Evolutionary conservation across 805 yeast species (phyloP), one percentile per base, ranked within the genome.

Genomic region (Candida odintsovae): DNA sequence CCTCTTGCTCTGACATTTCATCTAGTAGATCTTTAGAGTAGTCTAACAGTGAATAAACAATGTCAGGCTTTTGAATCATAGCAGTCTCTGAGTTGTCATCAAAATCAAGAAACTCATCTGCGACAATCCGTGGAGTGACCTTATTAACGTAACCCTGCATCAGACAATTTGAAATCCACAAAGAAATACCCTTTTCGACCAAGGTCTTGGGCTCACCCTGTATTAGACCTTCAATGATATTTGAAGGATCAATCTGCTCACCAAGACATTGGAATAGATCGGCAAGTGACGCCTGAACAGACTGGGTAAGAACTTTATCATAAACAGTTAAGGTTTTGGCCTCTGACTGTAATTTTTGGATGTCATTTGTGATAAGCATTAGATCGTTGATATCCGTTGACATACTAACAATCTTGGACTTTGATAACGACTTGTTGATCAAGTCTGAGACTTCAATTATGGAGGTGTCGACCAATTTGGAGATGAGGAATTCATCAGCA

Each of bases 21-120:
- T 71, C 73, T 4, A 77, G 57, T 3, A 78, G 44, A 1, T 66
- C 69, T 46, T 71, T 75, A 0, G 83, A 69, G 42, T 54, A 59
- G 28, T 71, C 75, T 18, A 74, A 46, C 1, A 70, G 40, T 2
- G 52, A 48, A 42, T 61, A 68, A 3, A 64, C 56, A 9, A 61
- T 54, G n/a, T 63, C 63, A 11, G 61, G 54, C 16, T 47, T 50
- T 19, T 59, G 64, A 9, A 50, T 25, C 38, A 48, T 15, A 1
- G 38, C 35, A 13, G 6, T 49, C 8, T 38, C 46, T 1, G 52
- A 53, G 16, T 52, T 62, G 11, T 51, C 63, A 18, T 61, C 71
- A 50, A 66, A 54, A 1, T 51, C 47, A 4, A 69, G 49, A 45
- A 63, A 67, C 6, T 63, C 65, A 42, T 61, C 59, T 6, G 49